A percentile compares a stretch with the other conserved stretches of the same genome.
Conservation (phyloP, 2,329 filamentous ascomycete species). For the Zalaria obscura region DNA sequence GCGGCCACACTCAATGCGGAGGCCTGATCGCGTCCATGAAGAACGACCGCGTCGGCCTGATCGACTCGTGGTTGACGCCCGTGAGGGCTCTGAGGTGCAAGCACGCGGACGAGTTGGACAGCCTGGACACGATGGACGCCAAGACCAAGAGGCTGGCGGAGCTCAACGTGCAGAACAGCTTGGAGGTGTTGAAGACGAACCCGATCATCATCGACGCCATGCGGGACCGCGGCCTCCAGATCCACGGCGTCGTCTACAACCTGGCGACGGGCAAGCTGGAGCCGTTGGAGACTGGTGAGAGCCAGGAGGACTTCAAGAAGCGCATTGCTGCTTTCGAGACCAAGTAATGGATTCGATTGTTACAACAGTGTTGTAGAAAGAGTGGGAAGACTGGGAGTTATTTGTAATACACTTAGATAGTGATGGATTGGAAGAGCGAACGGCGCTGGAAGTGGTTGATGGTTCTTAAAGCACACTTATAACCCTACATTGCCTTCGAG, state of each 20-base stretch:
- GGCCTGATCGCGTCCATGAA: conserved; percentile 41
- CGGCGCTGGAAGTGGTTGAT: too few relatives aligned
- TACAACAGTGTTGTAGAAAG: too few relatives aligned
- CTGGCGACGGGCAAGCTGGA: conserved; percentile 40
- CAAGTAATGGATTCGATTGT: neutral
- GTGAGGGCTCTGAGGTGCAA: conserved; percentile 39
- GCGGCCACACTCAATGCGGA: conserved; percentile 51
- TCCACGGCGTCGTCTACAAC: conserved; percentile 71
- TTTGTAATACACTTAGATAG: too few relatives aligned
- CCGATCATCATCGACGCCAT: conserved; percentile 56
- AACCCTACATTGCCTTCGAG: too few relatives aligned
- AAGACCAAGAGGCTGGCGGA: conserved; percentile 53
- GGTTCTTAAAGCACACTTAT: too few relatives aligned
- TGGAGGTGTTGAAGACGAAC: conserved; percentile 56
- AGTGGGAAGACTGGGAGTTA: neutral
- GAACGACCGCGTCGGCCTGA: conserved; percentile 41
- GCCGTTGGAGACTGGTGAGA: conserved; percentile 29
- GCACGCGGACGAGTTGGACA: conserved; percentile 36
- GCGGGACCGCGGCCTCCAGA: conserved; percentile 51
- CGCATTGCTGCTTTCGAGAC: conserved; percentile 7
- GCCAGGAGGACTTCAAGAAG: conserved; percentile 12
- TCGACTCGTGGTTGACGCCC: conserved; percentile 49
- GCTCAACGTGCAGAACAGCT: conserved; percentile 58
- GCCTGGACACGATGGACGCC: conserved; percentile 28
- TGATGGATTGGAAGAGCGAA: too few relatives aligned